Evolutionary conservation across 768 basidiomycete species (phyloP).

Genomic region (Cubamyces sp.): DNA sequence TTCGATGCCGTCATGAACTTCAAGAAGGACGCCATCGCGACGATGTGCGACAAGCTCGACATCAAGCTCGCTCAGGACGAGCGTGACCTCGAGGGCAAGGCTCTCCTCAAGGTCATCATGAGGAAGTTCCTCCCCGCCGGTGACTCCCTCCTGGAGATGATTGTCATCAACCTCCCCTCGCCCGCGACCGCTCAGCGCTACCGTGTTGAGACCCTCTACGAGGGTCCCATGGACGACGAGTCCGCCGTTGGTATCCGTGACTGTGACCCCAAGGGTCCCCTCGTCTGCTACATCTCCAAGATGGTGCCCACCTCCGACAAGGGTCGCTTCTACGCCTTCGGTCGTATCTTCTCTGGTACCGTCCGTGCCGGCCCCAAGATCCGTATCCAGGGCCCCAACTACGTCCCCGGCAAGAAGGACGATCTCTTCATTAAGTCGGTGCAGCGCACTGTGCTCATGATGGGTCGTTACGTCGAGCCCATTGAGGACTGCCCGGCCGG

Average conservation of each 20-base stretch:
- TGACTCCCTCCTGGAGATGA: slow-evolving; percentile 99
- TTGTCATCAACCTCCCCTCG: slow-evolving; percentile 98
- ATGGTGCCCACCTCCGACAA: slow-evolving; percentile 99
- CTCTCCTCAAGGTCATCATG: slow-evolving; percentile 96
- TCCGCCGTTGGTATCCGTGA: slow-evolving; percentile 98
- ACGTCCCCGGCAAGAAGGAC: slow-evolving; percentile 97
- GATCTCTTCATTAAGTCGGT: slow-evolving; percentile 98
- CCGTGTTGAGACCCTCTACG: slow-evolving; percentile 99
- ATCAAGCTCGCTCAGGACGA: slow-evolving; percentile 87
- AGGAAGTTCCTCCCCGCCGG: slow-evolving; percentile 99
- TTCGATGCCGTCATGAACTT: slow-evolving; percentile 99
- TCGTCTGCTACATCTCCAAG: slow-evolving; percentile 98
- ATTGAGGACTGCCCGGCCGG: slow-evolving; percentile 99
- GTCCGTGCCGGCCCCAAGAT: slow-evolving; percentile 97
- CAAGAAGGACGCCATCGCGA: slow-evolving; percentile 86
- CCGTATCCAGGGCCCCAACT: slow-evolving; percentile 99
- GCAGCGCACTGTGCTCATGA: slow-evolving; percentile 99
- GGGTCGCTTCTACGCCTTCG: slow-evolving; percentile 99
- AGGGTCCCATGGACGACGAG: slow-evolving; percentile 99
- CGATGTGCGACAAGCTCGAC: slow-evolving; percentile 96
- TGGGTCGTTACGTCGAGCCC: slow-evolving; percentile 98
- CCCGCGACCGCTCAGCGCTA: slow-evolving; percentile 97
- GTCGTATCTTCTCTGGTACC: slow-evolving; percentile 99
- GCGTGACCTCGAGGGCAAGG: slow-evolving; percentile 93
- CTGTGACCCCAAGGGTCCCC: slow-evolving; percentile 94